Percentiles rank a stretch among this genome's conserved stretches.
Conservation (phyloP, 805 yeast genomes). For the Lachancea quebecensis region DNA sequence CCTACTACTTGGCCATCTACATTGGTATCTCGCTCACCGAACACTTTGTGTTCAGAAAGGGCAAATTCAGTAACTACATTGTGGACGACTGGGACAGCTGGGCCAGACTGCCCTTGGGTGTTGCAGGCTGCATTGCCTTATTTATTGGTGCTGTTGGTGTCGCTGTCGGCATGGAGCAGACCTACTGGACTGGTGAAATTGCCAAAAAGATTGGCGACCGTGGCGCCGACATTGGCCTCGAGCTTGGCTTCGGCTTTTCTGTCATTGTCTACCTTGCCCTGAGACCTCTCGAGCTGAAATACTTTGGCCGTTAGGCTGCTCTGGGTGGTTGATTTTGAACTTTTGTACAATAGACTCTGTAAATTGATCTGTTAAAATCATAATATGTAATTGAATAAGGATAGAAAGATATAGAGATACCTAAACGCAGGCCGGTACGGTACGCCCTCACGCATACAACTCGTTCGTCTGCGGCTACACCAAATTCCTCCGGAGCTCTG, state of each 20-base stretch:
- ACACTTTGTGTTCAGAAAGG: constrained; percentile 71
- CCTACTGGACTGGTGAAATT: constrained; percentile 73
- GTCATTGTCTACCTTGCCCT: constrained; percentile 50
- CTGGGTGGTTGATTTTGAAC: not conserved
- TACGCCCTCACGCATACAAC: too few species aligned
- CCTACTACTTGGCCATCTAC: constrained; percentile 85
- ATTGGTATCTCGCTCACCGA: constrained; percentile 69
- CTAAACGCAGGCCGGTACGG: too few species aligned
- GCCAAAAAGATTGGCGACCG: constrained; percentile 51
- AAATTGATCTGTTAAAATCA: too few species aligned
- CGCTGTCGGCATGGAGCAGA: constrained; percentile 80
- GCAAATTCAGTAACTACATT: constrained; percentile 51
- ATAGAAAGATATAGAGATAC: too few species aligned
- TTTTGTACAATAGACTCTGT: not conserved
- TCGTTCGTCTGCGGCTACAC: too few species aligned
- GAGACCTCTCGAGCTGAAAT: constrained; percentile 63
- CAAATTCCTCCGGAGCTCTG: too few species aligned
- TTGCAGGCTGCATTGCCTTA: constrained; percentile 72
- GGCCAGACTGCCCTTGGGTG: constrained; percentile 60
- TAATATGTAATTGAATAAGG: too few species aligned
- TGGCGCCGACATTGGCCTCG: constrained; percentile 88
- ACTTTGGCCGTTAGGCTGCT: constrained; percentile 35
- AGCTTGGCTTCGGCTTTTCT: constrained; percentile 61
- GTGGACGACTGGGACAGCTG: constrained; percentile 54
- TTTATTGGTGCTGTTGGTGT: constrained; percentile 82